phyloP scores from a whole-genome alignment of 2,329 filamentous ascomycete species.

The Verticillium longisporum region DNA sequence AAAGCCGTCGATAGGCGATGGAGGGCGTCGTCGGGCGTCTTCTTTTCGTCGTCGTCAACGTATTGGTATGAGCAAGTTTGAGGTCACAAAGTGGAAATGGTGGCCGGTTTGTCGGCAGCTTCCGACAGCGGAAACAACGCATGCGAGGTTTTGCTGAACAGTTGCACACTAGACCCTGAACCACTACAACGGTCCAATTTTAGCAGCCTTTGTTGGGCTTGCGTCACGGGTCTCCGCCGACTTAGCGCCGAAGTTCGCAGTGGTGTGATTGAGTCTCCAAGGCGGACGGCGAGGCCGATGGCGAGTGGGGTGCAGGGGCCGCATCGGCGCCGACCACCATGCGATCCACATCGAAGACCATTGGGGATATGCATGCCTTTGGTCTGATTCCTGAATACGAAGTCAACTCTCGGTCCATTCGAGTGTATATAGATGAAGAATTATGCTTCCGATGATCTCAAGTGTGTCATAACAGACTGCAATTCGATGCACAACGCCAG shows the following conservation, averaged over 20 bases:
- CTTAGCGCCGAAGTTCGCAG: background rate
- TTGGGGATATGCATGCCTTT: too few relatives aligned
- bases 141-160: background rate
- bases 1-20: conserved; percentile 12
- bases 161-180: background rate
- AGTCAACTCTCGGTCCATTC: too few relatives aligned
- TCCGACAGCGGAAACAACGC: background rate
- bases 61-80: background rate
- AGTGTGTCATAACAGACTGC: too few relatives aligned
- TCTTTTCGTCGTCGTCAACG: background rate
- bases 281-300: background rate
- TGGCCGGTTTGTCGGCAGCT: background rate
- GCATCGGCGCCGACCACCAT: background rate
- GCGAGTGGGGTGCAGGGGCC: background rate
- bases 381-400: too few relatives aligned
- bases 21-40: background rate
- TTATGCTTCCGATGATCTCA: too few relatives aligned
- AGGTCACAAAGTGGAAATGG: background rate
- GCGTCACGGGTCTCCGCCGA: background rate
- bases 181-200: background rate
- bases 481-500: too few relatives aligned
- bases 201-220: background rate
- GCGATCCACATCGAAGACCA: too few relatives aligned
- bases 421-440: too few relatives aligned
- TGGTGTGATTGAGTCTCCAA: background rate